A percentile compares a stretch with the other conserved stretches of the same genome.
Conservation (phyloP, 257 asterid genomes). For the Verbena officinalis region DNA sequence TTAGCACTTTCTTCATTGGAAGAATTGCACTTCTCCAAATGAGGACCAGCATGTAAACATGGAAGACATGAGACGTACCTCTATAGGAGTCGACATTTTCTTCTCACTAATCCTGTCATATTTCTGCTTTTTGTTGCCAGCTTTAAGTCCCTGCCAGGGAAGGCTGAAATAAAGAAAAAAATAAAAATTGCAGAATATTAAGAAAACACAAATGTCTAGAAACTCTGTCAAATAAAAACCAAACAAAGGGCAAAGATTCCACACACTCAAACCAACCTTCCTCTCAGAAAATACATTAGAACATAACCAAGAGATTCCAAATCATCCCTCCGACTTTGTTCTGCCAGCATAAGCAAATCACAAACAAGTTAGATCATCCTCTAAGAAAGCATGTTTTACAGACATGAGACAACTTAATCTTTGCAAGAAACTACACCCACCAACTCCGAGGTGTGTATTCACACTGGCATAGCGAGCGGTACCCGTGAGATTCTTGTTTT, state of each 20-base stretch:
- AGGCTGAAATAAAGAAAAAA: conserved; percentile 55
- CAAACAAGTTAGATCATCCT: conserved; percentile 22
- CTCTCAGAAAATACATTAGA: conserved; percentile 95
- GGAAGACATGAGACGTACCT: conserved; percentile 51
- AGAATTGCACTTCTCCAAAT: not conserved
- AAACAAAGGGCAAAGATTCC: conserved; percentile 16
- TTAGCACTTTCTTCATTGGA: conserved; percentile 6
- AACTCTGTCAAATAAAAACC: conserved; percentile 12
- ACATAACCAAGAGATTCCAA: conserved; percentile 95
- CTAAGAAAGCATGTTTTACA: conserved; percentile 17
- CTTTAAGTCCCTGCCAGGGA: conserved; percentile 98
- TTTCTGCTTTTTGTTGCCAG: conserved; percentile 94
- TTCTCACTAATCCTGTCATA: conserved; percentile 93
- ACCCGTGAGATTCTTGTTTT: conserved; percentile 94
- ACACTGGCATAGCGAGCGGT: conserved; percentile 99
- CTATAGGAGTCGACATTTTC: conserved; percentile 87
- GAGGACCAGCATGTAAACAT: conserved; percentile 20
- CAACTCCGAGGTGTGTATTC: conserved; percentile 92
- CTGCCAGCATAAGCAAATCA: conserved; percentile 45
- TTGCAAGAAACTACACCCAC: conserved; percentile 49
- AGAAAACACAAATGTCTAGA: conserved; percentile 14
- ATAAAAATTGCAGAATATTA: conserved; percentile 18
- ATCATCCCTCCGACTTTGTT: conserved; percentile 97
- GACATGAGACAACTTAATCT: conserved; percentile 16
- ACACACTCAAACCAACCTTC: conserved; percentile 73